Evolutionary conservation across 1,139 yeast species (phyloP).

Genomic region (Diutina sp.): DNA sequence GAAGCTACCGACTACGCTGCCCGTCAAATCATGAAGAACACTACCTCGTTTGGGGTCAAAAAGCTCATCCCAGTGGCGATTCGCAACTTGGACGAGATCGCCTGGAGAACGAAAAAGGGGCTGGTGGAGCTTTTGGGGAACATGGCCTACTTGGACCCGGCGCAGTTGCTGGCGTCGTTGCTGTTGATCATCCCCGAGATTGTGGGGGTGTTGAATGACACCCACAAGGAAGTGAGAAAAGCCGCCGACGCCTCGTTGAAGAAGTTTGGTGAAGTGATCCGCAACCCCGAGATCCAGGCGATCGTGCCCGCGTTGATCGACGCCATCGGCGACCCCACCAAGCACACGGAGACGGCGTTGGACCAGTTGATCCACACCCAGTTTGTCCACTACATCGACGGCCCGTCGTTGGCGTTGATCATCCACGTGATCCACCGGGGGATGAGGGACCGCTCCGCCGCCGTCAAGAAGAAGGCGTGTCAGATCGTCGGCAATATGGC

Average conservation of each 20-base stretch:
- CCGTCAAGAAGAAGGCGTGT: constrained; percentile 86
- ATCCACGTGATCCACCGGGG: constrained; percentile 94
- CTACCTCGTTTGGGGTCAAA: constrained; percentile 88
- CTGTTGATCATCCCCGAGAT: constrained; percentile 90
- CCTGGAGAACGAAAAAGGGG: constrained; percentile 96
- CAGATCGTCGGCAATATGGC: constrained; percentile 99
- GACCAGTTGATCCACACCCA: constrained; percentile 82
- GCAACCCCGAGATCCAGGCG: constrained; percentile 91
- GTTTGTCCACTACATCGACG: constrained; percentile 94
- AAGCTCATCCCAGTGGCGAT: constrained; percentile 85
- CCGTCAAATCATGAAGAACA: constrained; percentile 74
- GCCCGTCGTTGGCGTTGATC: constrained; percentile 90
- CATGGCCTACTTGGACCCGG: constrained; percentile 95
- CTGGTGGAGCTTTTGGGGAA: constrained; percentile 93
- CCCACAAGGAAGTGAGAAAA: constrained; percentile 92
- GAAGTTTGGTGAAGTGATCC: constrained; percentile 90
- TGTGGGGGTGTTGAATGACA: constrained; percentile 87
- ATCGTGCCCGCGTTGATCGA: constrained; percentile 80
- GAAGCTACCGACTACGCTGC: constrained; percentile 84
- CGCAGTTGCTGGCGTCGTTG: constrained; percentile 80
- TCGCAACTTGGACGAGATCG: constrained; percentile 71
- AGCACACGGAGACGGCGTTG: constrained; percentile 75
- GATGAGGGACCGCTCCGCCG: constrained; percentile 85
- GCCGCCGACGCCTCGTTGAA: constrained; percentile 87
- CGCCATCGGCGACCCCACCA: constrained; percentile 95